phyloP scores from a whole-genome alignment of 2,329 filamentous ascomycete species.

The Diaporthe sp. region DNA sequence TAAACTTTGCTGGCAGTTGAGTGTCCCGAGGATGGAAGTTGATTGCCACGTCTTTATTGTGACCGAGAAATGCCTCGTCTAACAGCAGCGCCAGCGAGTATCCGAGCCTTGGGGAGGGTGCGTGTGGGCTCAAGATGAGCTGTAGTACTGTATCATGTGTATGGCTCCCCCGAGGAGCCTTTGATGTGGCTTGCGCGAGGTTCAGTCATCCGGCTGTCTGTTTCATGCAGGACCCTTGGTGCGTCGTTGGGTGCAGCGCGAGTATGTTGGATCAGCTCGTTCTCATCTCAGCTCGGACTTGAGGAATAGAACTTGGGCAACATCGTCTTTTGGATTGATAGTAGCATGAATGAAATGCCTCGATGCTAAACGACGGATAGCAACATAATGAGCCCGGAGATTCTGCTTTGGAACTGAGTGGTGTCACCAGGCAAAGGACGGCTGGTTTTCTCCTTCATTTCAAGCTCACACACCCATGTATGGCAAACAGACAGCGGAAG shows the following conservation, averaged over 20 bases:
- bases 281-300: not conserved
- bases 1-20: not conserved
- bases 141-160: slow-evolving; percentile 19
- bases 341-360: not conserved
- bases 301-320: not conserved
- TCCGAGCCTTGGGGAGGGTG: not conserved
- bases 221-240: slow-evolving; percentile 31
- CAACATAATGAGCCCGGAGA: not conserved
- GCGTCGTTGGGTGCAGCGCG: slow-evolving; percentile 5
- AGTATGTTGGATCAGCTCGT: not conserved
- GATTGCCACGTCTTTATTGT: not conserved
- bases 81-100: not conserved
- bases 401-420: not conserved
- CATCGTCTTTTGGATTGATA: not conserved
- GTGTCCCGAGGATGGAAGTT: not conserved
- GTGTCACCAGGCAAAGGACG: slow-evolving; percentile 19
- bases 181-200: slow-evolving; percentile 29
- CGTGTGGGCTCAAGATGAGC: not conserved
- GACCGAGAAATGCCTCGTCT: not conserved
- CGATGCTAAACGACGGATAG: not conserved
- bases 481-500: slow-evolving; percentile 34
- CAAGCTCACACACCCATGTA: not conserved
- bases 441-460: not conserved
- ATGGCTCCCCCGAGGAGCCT: not conserved
- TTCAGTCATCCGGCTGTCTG: slow-evolving; percentile 25